Percentiles rank a stretch among this genome's conserved stretches.
phyloP scores from a whole-genome alignment of 306 rosid species.

The Cyclanthera cordifolia region DNA sequence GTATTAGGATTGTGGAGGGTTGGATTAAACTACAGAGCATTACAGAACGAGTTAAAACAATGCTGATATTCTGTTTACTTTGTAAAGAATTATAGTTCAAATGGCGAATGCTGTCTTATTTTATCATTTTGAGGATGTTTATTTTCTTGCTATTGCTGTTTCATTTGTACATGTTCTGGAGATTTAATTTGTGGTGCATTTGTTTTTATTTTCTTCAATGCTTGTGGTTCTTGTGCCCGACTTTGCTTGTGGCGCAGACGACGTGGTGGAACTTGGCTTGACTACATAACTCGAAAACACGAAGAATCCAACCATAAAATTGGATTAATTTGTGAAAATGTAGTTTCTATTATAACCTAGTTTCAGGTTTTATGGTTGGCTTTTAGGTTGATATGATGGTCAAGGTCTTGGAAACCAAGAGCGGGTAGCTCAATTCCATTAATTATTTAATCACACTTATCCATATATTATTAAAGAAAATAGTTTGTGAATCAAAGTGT shows the following conservation, averaged over 20 bases:
- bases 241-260: neutral
- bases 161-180: neutral
- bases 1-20: constrained; percentile 5
- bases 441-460: too few relatives aligned
- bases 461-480: too few relatives aligned
- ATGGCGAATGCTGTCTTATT: neutral
- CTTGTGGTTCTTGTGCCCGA: neutral
- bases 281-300: too few relatives aligned
- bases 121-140: neutral
- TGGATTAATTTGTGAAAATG: too few relatives aligned
- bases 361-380: too few relatives aligned
- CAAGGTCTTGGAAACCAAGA: too few relatives aligned
- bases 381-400: too few relatives aligned
- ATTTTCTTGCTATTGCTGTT: neutral
- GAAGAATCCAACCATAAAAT: too few relatives aligned
- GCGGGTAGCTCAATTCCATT: too few relatives aligned
- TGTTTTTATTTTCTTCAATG: neutral
- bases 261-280: neutral
- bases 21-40: constrained; percentile 4
- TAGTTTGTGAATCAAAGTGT: too few relatives aligned
- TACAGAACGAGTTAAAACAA: neutral
- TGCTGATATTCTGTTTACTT: constrained; percentile 5
- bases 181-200: neutral
- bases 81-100: constrained; percentile 3
- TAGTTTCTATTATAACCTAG: neutral